Conservation (phyloP, 495 filamentous ascomycete species). For the Tuber calosporum region DNA sequence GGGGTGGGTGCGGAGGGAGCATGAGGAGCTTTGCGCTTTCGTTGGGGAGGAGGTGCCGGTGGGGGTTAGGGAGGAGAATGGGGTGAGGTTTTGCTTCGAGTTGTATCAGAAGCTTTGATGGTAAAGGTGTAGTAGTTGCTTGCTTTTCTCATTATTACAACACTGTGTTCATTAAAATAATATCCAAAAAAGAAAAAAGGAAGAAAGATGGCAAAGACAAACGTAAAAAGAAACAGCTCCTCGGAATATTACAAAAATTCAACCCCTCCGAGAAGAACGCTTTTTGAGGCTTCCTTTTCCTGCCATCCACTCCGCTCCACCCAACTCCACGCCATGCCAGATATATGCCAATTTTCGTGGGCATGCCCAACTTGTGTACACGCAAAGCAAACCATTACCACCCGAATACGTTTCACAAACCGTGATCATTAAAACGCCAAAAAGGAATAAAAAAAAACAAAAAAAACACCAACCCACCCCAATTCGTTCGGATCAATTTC, state of each 20-base stretch:
- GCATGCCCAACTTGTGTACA: not conserved
- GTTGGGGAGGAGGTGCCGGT: conserved; percentile 53
- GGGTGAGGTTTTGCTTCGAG: conserved; percentile 57
- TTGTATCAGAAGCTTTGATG: conserved; percentile 52
- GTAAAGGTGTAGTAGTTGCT: not conserved
- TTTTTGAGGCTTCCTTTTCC: not conserved
- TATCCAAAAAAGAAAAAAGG: not conserved
- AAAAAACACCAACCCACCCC: not conserved
- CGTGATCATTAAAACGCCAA: conserved; percentile 14
- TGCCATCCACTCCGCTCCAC: not conserved
- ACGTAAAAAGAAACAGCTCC: not conserved
- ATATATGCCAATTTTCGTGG: not conserved
- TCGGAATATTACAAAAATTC: not conserved
- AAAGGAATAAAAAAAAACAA: conserved; percentile 13
- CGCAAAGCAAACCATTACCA: not conserved
- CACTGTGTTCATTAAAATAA: not conserved
- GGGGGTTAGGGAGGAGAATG: conserved; percentile 52
- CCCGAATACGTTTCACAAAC: conserved; percentile 17
- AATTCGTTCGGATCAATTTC: not conserved
- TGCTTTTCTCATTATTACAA: conserved; percentile 5
- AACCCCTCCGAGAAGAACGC: not conserved
- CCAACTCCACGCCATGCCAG: not conserved
- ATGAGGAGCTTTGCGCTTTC: conserved; percentile 51
- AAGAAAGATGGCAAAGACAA: not conserved
- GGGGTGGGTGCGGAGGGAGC: conserved; percentile 50